Evolutionary conservation across 345 rosid species (phyloP), one percentile per base, ranked within the genome.

Genomic region (Eucalyptus microcorys): DNA sequence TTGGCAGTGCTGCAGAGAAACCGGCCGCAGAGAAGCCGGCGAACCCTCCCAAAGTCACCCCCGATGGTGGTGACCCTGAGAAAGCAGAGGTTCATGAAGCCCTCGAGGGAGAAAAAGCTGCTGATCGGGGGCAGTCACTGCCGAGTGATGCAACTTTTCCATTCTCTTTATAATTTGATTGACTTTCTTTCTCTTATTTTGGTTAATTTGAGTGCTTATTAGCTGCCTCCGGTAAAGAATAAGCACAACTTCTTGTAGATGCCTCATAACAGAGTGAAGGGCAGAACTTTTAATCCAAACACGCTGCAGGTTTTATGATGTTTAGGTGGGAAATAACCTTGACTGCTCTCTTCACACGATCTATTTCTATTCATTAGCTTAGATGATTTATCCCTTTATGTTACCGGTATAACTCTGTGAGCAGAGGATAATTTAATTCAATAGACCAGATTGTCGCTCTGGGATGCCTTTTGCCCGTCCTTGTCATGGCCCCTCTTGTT

Each of bases 41-140:
- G 34, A 90, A 91, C 13, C 94, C 92, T 45, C 89, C 91, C 40
- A 93, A 93, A 91, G 90, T 89, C 19, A 91, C 88, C 40, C 68
- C 91, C 2, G 49, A 68, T 22, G 68, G 89, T 64, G 89, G 40
- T 55, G 93, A 55, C 88, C 91, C 92, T 12, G 91, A 93, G 81
- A 88, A 89, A 40, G 95, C 91, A 86, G 47, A 32, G 5, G 88
- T 76, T 64, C 83, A 86, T 7, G 90, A 88, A 81, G 92, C 86
- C n/a, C 88, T 86, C 19, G 96, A 92, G 79, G 93, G 89, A 55
- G 91, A 91, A 86, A 88, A 87, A 52, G 89, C 91, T 45, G 87
- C 88, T 88, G 92, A 88, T 84, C 59, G 34, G 89, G 89, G 66
- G 32, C 94, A 30, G 90, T 89, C 66, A 48, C 91, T 68, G 68